phyloP scores from a whole-genome alignment of 108 stramenopile genomes.

The Craspedostauros australis region DNA sequence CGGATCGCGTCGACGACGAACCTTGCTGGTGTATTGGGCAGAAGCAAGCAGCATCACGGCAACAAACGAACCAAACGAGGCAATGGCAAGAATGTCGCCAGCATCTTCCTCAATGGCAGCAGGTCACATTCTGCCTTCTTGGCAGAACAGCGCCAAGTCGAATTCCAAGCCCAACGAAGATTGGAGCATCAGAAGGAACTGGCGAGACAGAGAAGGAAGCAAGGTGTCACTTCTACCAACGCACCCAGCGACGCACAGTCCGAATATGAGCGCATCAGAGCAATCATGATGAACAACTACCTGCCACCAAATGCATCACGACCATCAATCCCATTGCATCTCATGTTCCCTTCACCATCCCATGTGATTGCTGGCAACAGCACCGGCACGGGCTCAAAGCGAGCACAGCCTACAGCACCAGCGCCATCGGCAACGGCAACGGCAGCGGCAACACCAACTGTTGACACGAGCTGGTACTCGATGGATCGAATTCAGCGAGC shows the following conservation, averaged over 20 bases:
- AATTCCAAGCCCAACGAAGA: slow-evolving; percentile 42
- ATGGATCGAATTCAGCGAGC: too few species aligned
- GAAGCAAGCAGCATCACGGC: too few species aligned
- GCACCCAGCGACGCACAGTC: neutral
- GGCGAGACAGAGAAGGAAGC: slow-evolving; percentile 39
- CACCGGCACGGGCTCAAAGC: neutral
- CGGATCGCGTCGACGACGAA: too few species aligned
- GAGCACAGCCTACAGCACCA: too few species aligned
- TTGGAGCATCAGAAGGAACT: slow-evolving; percentile 32
- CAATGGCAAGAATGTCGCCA: neutral
- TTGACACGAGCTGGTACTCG: too few species aligned
- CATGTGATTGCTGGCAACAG: slow-evolving; percentile 2
- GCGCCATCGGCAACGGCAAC: too few species aligned
- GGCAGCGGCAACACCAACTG: too few species aligned
- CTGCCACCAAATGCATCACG: neutral
- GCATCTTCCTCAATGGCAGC: neutral
- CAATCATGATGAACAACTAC: neutral
- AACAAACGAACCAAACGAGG: too few species aligned
- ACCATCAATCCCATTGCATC: neutral
- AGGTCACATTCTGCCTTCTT: slow-evolving; percentile 17
- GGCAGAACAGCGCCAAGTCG: slow-evolving; percentile 50
- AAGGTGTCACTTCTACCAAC: slow-evolving; percentile 12
- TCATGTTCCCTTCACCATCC: neutral
- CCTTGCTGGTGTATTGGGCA: too few species aligned
- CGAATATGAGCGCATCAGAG: neutral